Evolutionary conservation across 2,329 filamentous ascomycete genomes (phyloP).

Genomic region (Elsinoe australis): DNA sequence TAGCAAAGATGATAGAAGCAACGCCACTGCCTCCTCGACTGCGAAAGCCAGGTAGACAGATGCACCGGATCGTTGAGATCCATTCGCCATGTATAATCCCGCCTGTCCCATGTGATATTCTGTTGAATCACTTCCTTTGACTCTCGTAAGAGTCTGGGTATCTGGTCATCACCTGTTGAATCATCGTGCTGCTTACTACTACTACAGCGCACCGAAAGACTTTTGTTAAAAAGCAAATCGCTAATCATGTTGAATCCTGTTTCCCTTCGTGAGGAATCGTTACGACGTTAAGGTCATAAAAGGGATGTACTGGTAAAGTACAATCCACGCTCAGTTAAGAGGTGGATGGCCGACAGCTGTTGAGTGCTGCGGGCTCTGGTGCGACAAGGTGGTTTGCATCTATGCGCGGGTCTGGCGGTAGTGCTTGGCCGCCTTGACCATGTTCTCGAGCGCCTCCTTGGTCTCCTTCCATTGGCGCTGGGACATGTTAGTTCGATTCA

Average conservation of each 20-base stretch:
- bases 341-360: constrained; percentile 21
- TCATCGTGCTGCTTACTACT: constrained; percentile 8
- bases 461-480: constrained; percentile 91
- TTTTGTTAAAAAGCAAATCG: constrained; percentile 17
- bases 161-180: constrained; percentile 13
- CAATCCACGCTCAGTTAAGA: constrained; percentile 19
- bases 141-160: constrained; percentile 5
- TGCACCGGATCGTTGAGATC: constrained; percentile 16
- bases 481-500: constrained; percentile 2
- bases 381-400: constrained; percentile 37
- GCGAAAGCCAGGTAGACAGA: not conserved
- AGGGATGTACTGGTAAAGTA: constrained; percentile 13
- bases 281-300: constrained; percentile 18
- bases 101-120: constrained; percentile 1
- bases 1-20: constrained; percentile 12
- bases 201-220: constrained; percentile 5
- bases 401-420: constrained; percentile 79
- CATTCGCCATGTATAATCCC: constrained; percentile 12
- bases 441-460: constrained; percentile 89
- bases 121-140: constrained; percentile 10
- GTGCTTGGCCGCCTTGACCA: constrained; percentile 97
- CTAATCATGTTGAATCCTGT: constrained; percentile 17
- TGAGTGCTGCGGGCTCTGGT: constrained; percentile 17
- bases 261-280: constrained; percentile 17
- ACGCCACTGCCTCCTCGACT: constrained; percentile 11